Conservation (phyloP, 768 basidiomycete species). For the Gloeostereum incarnatum region DNA sequence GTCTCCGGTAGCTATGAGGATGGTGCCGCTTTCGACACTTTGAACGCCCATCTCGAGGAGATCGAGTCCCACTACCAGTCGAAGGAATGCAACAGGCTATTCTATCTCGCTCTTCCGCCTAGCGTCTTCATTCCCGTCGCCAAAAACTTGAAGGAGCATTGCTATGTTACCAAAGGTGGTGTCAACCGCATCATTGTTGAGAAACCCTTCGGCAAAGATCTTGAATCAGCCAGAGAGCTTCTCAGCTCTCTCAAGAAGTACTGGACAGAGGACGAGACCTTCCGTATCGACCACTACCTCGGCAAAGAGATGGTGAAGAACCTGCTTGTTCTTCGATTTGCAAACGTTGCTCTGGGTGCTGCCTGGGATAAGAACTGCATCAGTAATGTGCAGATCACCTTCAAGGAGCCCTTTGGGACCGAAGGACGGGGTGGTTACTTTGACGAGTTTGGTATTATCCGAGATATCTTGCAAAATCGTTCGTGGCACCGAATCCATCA, state of each 20-base stretch:
- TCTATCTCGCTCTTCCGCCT: constrained; percentile 97
- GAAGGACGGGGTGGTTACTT: constrained; percentile 99
- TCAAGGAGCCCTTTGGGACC: constrained; percentile 99
- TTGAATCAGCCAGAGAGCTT: constrained; percentile 73
- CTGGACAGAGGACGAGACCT: constrained; percentile 97
- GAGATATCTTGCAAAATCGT: constrained; percentile 98
- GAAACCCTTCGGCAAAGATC: constrained; percentile 97
- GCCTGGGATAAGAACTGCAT: constrained; percentile 96
- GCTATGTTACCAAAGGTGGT: constrained; percentile 60
- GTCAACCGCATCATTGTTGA: constrained; percentile 93
- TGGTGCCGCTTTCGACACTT: constrained; percentile 62
- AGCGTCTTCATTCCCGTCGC: constrained; percentile 91
- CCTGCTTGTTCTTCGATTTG: constrained; percentile 89
- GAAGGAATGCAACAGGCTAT: constrained; percentile 71
- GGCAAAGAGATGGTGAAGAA: constrained; percentile 99
- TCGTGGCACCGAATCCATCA: constrained; percentile 25
- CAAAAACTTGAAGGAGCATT: constrained; percentile 71
- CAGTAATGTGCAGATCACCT: constrained; percentile 96
- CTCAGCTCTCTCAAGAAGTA: constrained; percentile 71
- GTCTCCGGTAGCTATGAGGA: constrained; percentile 87
- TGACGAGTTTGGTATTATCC: constrained; percentile 99
- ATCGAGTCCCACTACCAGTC: constrained; percentile 66
- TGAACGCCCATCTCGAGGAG: constrained; percentile 67
- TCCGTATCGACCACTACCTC: constrained; percentile 98
- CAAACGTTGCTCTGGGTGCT: constrained; percentile 82